Percentiles rank a stretch among this genome's conserved stretches.
Conservation (phyloP, 2,329 filamentous ascomycete species). For the Raffaelea arxii region DNA sequence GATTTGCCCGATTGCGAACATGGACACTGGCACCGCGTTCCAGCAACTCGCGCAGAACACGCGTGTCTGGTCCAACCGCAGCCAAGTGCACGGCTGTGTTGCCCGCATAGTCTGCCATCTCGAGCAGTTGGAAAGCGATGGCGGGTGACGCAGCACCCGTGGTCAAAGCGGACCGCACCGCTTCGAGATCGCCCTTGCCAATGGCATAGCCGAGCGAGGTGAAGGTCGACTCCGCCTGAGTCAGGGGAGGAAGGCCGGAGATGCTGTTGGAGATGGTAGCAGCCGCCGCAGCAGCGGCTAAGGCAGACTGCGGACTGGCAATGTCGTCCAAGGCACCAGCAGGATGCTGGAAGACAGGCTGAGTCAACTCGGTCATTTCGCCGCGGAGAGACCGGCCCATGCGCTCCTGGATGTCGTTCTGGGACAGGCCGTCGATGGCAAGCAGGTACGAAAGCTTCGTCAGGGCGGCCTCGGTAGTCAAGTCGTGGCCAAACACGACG, state of each 20-base stretch:
- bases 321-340: slow-evolving; percentile 45
- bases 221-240: slow-evolving; percentile 50
- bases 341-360: slow-evolving; percentile 69
- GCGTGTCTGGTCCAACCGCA: slow-evolving; percentile 41
- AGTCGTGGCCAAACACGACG: slow-evolving; percentile 79
- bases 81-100: slow-evolving; percentile 60
- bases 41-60: slow-evolving; percentile 50
- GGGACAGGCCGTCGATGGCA: slow-evolving; percentile 52
- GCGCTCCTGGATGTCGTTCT: slow-evolving; percentile 53
- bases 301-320: slow-evolving; percentile 25
- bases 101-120: slow-evolving; percentile 69
- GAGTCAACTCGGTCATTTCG: slow-evolving; percentile 70
- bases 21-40: slow-evolving; percentile 57
- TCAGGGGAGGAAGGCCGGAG: slow-evolving; percentile 25
- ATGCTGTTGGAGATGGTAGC: not conserved
- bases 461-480: slow-evolving; percentile 83
- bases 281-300: not conserved
- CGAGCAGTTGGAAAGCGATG: slow-evolving; percentile 43
- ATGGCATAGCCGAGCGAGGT: slow-evolving; percentile 74
- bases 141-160: slow-evolving; percentile 44
- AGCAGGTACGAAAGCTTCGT: slow-evolving; percentile 86
- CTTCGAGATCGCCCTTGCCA: slow-evolving; percentile 55
- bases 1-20: slow-evolving; percentile 52
- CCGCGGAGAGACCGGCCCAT: slow-evolving; percentile 73
- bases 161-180: slow-evolving; percentile 55